Base-by-base conservation (phyloP, 202 grass and related monocot genomes). In the Zoysia matrella region DNA sequence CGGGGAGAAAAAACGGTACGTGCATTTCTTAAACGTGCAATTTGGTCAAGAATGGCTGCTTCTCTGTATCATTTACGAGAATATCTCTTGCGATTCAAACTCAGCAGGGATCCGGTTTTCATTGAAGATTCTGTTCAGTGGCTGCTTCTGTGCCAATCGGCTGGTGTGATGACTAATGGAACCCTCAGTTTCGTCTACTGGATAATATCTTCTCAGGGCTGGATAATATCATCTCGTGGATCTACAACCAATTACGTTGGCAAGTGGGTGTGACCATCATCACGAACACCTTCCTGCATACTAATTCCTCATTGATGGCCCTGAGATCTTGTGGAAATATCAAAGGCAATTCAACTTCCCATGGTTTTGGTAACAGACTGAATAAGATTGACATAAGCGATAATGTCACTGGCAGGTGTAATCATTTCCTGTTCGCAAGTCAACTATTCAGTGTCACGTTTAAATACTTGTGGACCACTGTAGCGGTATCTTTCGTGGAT, bases 351-450 rank as follows among this genome's bases (percentile, higher is more conserved):
- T 77, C 40, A 8, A 77, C 47, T 63, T 77, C 7, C 0, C 64
- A 50, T 13, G 6, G 61, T 66, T 52, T 7, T 52, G 12, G 5
- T 52, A 7, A 39, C 22, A 77, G 51, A 42, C 61, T 54, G 60
- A 52, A 52, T 65, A 77, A 52, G 47, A 43, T 77, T 4, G 50
- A 43, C 36, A 36, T 78, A 51, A 51, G 77, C 52, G 41, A 40
- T 62, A 5, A 64, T 55, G 48, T 76, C 9, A n/a, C 18, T 63
- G 69, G 72, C 42, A 76, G 48, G 58, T 43, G 47, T 10, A 13
- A 75, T 11, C 18, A 22, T 52, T 86, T 70, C 49, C 11, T 70
- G 40, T 69, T 52, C 84, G 69, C 18, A 75, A 69, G 46, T 53
- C 52, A 52, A 52, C 47, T 11, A 16, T 6, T 77, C 65, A 18